phyloP scores from a whole-genome alignment of 2,329 filamentous ascomycete species.

The Penicillium olsonii region DNA sequence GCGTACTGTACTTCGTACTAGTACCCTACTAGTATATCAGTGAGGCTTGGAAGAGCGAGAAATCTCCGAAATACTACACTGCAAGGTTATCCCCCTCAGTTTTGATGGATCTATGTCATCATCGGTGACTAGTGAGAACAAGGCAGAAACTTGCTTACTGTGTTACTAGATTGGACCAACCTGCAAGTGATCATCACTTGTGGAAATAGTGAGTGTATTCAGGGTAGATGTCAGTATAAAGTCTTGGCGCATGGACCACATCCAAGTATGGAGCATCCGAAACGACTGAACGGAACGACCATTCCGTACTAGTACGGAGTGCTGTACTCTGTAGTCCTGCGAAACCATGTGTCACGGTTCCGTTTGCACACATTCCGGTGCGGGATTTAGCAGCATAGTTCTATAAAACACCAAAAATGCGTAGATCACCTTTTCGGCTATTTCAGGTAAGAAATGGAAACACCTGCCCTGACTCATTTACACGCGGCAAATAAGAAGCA shows the following conservation, averaged over 20 bases:
- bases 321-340: not conserved
- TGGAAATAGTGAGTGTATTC: not conserved
- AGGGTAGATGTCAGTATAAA: conserved; percentile 4
- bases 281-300: no score
- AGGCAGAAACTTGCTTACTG: not conserved
- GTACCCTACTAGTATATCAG: conserved; percentile 1
- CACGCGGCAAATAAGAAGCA: conserved; percentile 2
- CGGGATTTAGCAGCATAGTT: conserved; percentile 18
- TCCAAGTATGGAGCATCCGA: no score
- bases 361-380: conserved; percentile 17
- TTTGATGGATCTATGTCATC: conserved; percentile 4
- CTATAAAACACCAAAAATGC: conserved; percentile 4
- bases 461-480: conserved; percentile 1
- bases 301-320: no score
- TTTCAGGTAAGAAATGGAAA: conserved; percentile 7
- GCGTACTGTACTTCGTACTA: not conserved
- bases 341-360: conserved; percentile 9
- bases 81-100: conserved; percentile 12
- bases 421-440: conserved; percentile 1
- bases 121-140: not conserved
- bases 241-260: conserved; percentile 5
- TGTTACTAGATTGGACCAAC: not conserved
- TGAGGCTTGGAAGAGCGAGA: conserved; percentile 1
- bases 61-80: conserved; percentile 4
- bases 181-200: not conserved